A percentile compares a stretch with the other conserved stretches of the same genome.
phyloP scores from a whole-genome alignment of 495 filamentous ascomycete species.

The Xylaria curta region DNA sequence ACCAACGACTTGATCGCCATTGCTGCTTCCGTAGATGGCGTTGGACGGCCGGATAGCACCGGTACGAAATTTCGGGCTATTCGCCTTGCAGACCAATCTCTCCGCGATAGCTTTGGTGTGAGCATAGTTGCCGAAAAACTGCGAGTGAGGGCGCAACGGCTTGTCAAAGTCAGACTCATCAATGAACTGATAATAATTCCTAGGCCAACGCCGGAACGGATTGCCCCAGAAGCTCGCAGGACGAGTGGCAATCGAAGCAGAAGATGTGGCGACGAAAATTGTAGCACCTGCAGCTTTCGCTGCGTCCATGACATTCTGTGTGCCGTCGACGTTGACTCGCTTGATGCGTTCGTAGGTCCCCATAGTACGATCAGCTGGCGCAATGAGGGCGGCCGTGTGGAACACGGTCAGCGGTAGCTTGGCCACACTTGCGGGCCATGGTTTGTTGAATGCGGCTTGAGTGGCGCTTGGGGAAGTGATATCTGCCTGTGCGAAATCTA shows the following conservation, averaged over 20 bases:
- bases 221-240: slow-evolving; percentile 55
- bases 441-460: slow-evolving; percentile 54
- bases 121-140: slow-evolving; percentile 64
- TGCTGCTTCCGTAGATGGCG: slow-evolving; percentile 58
- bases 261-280: slow-evolving; percentile 66
- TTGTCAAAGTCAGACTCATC: slow-evolving; percentile 53
- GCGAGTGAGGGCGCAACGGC: slow-evolving; percentile 50
- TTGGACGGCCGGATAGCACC: slow-evolving; percentile 64
- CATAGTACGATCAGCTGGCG: slow-evolving; percentile 54
- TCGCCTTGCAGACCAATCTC: slow-evolving; percentile 54
- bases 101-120: slow-evolving; percentile 62
- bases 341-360: slow-evolving; percentile 52
- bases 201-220: slow-evolving; percentile 53
- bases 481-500: slow-evolving; percentile 58
- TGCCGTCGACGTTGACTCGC: slow-evolving; percentile 66
- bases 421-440: slow-evolving; percentile 55
- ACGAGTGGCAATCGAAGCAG: slow-evolving; percentile 55
- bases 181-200: slow-evolving; percentile 50
- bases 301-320: slow-evolving; percentile 61
- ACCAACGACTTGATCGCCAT: slow-evolving; percentile 53
- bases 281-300: slow-evolving; percentile 55
- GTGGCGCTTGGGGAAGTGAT: slow-evolving; percentile 57
- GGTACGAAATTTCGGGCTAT: slow-evolving; percentile 57
- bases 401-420: slow-evolving; percentile 61
- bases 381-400: slow-evolving; percentile 63